Evolutionary conservation across 2,329 filamentous ascomycete genomes (phyloP).

Genomic region (Epichloe gansuensis): DNA sequence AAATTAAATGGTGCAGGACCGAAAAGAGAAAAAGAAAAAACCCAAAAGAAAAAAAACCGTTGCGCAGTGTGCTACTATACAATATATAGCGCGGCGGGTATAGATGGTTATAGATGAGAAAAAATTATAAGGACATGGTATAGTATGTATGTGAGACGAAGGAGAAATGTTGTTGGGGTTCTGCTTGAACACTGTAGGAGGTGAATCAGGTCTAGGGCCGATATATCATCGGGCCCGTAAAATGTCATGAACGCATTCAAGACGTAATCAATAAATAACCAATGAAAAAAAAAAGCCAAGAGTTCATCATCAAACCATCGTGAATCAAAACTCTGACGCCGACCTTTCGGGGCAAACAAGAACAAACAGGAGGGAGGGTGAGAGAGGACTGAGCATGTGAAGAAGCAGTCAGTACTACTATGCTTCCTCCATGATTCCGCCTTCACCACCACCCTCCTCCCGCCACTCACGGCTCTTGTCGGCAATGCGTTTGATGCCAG

Average conservation of each 20-base stretch:
- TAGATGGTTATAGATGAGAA: not conserved
- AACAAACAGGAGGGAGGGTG: not conserved
- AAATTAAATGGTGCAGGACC: not conserved
- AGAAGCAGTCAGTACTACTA: constrained; percentile 17
- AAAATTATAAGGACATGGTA: not conserved
- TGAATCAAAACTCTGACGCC: not conserved
- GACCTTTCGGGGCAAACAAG: not conserved
- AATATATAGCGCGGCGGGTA: not conserved
- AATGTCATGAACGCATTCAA: constrained; percentile 7
- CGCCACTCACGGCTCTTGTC: constrained; percentile 85
- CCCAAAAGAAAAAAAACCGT: not conserved
- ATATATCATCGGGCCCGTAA: not conserved
- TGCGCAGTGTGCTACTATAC: not conserved
- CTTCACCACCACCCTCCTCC: constrained; percentile 67
- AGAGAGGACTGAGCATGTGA: not conserved
- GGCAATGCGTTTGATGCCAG: constrained; percentile 68
- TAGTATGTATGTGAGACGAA: not conserved
- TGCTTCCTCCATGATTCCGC: constrained; percentile 47
- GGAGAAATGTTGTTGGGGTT: not conserved
- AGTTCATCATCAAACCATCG: not conserved
- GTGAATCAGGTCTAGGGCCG: not conserved
- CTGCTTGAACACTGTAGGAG: not conserved
- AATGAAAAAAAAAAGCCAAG: not conserved
- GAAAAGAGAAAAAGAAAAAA: not conserved
- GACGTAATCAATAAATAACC: not conserved